Base-by-base conservation (phyloP, 1,284 basidiomycete genomes). In the Malassezia vespertilionis region DNA sequence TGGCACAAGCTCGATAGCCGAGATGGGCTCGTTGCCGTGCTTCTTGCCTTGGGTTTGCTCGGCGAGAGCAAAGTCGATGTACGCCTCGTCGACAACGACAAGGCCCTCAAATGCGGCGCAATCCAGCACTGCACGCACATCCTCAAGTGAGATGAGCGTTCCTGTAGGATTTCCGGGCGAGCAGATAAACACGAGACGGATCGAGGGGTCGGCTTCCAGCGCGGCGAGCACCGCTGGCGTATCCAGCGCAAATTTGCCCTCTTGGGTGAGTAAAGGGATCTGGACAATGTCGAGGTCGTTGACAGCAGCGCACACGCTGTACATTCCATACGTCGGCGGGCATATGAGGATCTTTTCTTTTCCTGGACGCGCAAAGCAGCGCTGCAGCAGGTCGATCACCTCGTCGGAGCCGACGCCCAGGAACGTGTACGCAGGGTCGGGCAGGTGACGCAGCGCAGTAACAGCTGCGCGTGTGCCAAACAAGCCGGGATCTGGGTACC, bases 251-350 rank as follows among this genome's bases (percentile, higher is more conserved):
- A 96, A 97, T 36, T 80, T 72, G 1, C 86, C 88, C 1, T 72
- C 74, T 51, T 82, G 79, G 14, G 86, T 76, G 46, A 84, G 78
- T 5, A 97, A 73, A 3, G 83, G 82, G 3, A 87, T 82, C 65
- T 84, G 82, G 40, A 90, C 80, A 3, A 93, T 75, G 0, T 79
- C 83, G 3, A 95, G 76, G 67, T 97, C 93, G 68, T 97, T 99
- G 43, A 97, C 82, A 60, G 90, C 83, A 6, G 91, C 93, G 53
- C 84, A 88, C 2, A 97, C 91, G 15, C 77, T 73, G 74, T 97
- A 97, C 91, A 97, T 97, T 18, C 91, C 91, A 68, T 97, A 97
- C 6, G 91, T 96, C 2, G 93, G 93, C 2, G 91, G 93, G 5
- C 72, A 74, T 34, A 74, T 70, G 35, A 69, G 45, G 31, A 72